Evolutionary conservation across 305 asterid species (phyloP).

Genomic region (Striga hermonthica): DNA sequence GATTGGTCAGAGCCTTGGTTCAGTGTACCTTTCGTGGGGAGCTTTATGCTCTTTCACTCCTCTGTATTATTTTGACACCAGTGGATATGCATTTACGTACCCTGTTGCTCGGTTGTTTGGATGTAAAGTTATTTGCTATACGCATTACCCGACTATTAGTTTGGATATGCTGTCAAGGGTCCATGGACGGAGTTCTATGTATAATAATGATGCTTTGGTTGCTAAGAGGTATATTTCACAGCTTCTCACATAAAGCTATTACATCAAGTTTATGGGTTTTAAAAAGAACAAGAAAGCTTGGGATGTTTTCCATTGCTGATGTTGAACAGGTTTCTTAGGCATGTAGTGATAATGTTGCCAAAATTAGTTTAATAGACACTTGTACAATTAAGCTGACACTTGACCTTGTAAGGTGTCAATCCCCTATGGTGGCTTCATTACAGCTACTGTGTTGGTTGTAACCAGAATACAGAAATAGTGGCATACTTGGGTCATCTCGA

Average conservation of each 20-base stretch:
- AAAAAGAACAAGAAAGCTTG: neutral
- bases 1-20: slow-evolving; percentile 97
- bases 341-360: neutral
- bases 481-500: too few relatives aligned
- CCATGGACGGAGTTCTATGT: slow-evolving; percentile 66
- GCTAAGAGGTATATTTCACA: slow-evolving; percentile 59
- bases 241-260: slow-evolving; percentile 8
- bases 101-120: slow-evolving; percentile 86
- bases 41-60: slow-evolving; percentile 73
- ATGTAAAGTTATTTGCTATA: slow-evolving; percentile 70
- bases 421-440: too few relatives aligned
- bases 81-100: slow-evolving; percentile 95
- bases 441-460: too few relatives aligned
- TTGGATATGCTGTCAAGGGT: slow-evolving; percentile 94
- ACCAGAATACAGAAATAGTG: too few relatives aligned
- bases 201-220: slow-evolving; percentile 74
- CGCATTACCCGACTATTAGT: slow-evolving; percentile 96
- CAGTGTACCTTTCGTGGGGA: slow-evolving; percentile 87
- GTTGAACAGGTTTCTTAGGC: neutral
- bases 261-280: neutral
- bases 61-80: slow-evolving; percentile 69
- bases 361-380: too few relatives aligned
- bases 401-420: too few relatives aligned
- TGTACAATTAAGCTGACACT: too few relatives aligned
- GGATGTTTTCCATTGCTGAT: slow-evolving; percentile 18